Conservation (phyloP, 352 stramenopile species). For the Pythium phragmiticola region DNA sequence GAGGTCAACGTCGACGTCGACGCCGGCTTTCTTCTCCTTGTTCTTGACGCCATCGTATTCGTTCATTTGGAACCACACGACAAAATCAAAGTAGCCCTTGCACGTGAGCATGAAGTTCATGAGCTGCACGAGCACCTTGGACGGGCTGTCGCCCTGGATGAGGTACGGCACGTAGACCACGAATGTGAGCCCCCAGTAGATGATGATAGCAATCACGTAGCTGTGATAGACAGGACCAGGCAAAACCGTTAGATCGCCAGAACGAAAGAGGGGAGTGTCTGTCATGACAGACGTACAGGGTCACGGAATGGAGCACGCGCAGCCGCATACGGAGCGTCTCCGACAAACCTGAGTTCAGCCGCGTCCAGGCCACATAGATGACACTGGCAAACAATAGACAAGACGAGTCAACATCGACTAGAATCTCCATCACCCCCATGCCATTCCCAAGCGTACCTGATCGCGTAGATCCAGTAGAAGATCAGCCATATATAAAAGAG, state of each 20-base stretch:
- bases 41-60: slow-evolving; percentile 53
- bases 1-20: slow-evolving; percentile 84
- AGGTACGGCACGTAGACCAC: slow-evolving; percentile 85
- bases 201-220: slow-evolving; percentile 90
- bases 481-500: slow-evolving; percentile 89
- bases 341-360: slow-evolving; percentile 74
- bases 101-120: slow-evolving; percentile 91
- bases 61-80: slow-evolving; percentile 90
- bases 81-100: slow-evolving; percentile 89
- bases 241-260: no score
- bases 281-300: slow-evolving; percentile 52
- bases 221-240: slow-evolving; percentile 24
- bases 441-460: slow-evolving; percentile 40
- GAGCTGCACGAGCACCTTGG: slow-evolving; percentile 58
- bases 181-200: slow-evolving; percentile 88
- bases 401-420: no score
- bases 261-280: no score
- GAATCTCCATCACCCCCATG: no score
- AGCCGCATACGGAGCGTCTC: slow-evolving; percentile 85
- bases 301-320: slow-evolving; percentile 85
- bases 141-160: slow-evolving; percentile 46
- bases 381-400: slow-evolving; percentile 34
- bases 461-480: slow-evolving; percentile 82
- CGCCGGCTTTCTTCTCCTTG: slow-evolving; percentile 53
- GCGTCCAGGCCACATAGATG: slow-evolving; percentile 84